Base-by-base conservation (phyloP, 371 early-diverging fungal species). In the Syncephalis fuscata region DNA sequence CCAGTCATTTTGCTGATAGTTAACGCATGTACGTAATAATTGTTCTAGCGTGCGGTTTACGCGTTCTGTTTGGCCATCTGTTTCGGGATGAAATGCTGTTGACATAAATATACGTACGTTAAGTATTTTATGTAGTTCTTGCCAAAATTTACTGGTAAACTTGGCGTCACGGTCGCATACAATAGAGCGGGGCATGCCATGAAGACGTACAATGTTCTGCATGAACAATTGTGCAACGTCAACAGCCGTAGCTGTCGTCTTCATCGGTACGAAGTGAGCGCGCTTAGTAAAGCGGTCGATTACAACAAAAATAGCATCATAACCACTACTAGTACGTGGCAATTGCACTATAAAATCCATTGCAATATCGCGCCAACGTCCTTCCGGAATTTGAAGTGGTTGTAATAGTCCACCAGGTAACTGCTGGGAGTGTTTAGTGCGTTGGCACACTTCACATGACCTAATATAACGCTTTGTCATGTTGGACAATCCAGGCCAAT, bases 61-160 rank as follows among this genome's bases (percentile, higher is more conserved):
- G 0, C 68, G 45, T 51, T 75, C 73, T 0, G 68, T 73, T 51
- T 73, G 71, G 16, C 68, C 69, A 49, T 72, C 68, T 1, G 71
- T 64, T 48, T 74, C 68, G 1, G 68, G 71, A 37, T 68, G 66
- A 44, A 50, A 65, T 0, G 65, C 53, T 0, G 64, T 41, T 5
- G 41, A 41, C 19, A 41, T 16, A 19, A 19, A 8, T 4, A 41
- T 21, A 19, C 21, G 41, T 7, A 41, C 41, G 21, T 15, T 15
- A n/a, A 41, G 41, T 32, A 32, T 4, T 11, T 32, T 32, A 11
- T 32, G 11, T 32, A 32, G 32, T 32, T 32, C 32, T 32, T 32
- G 32, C 32, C 32, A 32, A 11, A 32, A 32, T 32, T 32, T 32
- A 11, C 32, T 32, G 4, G 32, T 32, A 11, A 32, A 32, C 11